Percentiles rank a stretch among this genome's conserved stretches.
These are phyloP conservation scores for Leishmania amazonensis DNA, from an alignment of 208 protist genomes.

Conservation along the genomic window DNA sequence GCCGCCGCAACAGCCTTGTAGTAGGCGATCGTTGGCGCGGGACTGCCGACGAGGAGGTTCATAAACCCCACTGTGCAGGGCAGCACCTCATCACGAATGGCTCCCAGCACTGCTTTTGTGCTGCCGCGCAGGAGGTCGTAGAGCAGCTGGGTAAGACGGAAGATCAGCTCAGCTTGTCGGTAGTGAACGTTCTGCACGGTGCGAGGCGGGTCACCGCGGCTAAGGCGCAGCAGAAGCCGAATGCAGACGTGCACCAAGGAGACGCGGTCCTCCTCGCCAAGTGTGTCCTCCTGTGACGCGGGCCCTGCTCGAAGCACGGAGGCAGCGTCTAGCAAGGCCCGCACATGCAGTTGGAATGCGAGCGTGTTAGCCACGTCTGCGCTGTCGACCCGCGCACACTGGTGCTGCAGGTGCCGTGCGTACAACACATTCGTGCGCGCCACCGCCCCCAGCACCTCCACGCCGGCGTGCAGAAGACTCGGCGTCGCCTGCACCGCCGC, in stretches of 20 bases:
- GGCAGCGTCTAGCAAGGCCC: constrained; percentile 22
- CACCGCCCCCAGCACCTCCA: constrained; percentile 42
- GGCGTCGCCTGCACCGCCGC: constrained; percentile 37
- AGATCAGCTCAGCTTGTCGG: constrained; percentile 62
- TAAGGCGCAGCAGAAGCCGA: constrained; percentile 34
- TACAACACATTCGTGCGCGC: constrained; percentile 35
- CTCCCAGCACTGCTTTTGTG: constrained; percentile 35
- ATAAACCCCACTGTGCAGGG: constrained; percentile 35
- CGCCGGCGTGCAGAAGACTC: constrained; percentile 34
- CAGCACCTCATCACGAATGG: constrained; percentile 27
- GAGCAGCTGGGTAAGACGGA: constrained; percentile 51
- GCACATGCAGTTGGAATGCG: constrained; percentile 28
- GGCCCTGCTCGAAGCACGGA: neutral
- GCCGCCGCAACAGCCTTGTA: constrained; percentile 50
- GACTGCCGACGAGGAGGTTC: constrained; percentile 50
- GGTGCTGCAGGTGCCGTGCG: constrained; percentile 36
- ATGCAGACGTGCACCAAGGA: constrained; percentile 31
- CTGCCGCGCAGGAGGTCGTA: constrained; percentile 46
- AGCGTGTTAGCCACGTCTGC: constrained; percentile 28
- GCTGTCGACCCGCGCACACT: constrained; percentile 25
- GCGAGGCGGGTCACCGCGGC: constrained; percentile 37
- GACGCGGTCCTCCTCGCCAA: constrained; percentile 29
- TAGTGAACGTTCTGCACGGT: constrained; percentile 40
- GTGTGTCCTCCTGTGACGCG: constrained; percentile 3
- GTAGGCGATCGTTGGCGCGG: constrained; percentile 42